A percentile compares a stretch with the other conserved stretches of the same genome.
Evolutionary conservation across 2,329 filamentous ascomycete species (phyloP).

Genomic region (Talaromyces sp.): DNA sequence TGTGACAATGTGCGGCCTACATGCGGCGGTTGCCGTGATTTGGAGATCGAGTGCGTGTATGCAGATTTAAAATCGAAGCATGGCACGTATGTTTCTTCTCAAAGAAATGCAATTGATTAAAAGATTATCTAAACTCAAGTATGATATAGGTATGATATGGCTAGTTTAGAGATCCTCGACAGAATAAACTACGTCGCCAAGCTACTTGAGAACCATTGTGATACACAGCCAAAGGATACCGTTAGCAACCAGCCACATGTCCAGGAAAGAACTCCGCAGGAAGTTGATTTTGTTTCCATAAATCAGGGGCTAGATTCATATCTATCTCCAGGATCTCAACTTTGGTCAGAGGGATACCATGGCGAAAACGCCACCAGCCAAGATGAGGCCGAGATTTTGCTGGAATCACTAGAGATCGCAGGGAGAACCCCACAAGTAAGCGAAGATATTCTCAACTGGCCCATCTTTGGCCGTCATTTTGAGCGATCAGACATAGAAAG

Average conservation of each 20-base stretch:
- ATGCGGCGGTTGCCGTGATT: background rate
- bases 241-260: background rate
- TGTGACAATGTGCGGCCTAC: conserved; percentile 4
- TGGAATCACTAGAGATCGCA: background rate
- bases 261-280: background rate
- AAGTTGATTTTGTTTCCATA: background rate
- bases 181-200: conserved; percentile 1
- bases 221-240: background rate
- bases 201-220: background rate
- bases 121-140: background rate
- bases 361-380: background rate
- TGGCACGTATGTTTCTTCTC: background rate
- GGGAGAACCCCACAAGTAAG: background rate
- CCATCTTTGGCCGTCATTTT: background rate
- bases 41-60: background rate
- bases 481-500: background rate
- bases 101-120: background rate
- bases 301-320: background rate
- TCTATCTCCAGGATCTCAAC: background rate
- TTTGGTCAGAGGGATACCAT: background rate
- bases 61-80: background rate
- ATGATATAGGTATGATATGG: background rate
- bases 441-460: conserved; percentile 3
- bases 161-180: conserved; percentile 1
- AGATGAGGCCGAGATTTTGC: background rate